These are phyloP conservation scores for Zopfochytrium polystomum DNA, from an alignment of 371 early-diverging fungal genomes.

Conservation along the genomic window DNA sequence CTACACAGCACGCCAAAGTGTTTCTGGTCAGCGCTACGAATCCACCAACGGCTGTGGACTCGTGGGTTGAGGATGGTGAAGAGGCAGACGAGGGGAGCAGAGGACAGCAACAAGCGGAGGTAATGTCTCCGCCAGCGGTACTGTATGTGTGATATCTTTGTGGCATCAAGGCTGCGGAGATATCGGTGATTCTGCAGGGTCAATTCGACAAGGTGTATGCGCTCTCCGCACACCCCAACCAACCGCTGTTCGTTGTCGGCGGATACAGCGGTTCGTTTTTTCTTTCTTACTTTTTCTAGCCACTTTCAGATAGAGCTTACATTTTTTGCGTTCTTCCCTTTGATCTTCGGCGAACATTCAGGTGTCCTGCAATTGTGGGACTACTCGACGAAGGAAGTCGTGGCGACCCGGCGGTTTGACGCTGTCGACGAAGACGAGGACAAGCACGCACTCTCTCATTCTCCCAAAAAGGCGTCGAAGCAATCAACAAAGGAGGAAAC, in stretches of 20 bases:
- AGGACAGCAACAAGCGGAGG: too few relatives aligned
- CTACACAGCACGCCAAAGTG: too few relatives aligned
- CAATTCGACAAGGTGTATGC: constrained; percentile 35
- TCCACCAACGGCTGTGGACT: too few relatives aligned
- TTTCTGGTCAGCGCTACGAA: too few relatives aligned
- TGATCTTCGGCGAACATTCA: background rate
- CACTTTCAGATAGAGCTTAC: too few relatives aligned
- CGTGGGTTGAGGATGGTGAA: too few relatives aligned
- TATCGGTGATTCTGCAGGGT: constrained; percentile 30
- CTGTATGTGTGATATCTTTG: too few relatives aligned
- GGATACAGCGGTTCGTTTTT: constrained; percentile 32
- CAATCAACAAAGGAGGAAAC: too few relatives aligned
- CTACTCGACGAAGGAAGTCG: constrained; percentile 31
- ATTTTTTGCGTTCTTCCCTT: background rate
- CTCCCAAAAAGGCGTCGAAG: too few relatives aligned
- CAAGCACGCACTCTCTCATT: too few relatives aligned
- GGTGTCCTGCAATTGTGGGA: constrained; percentile 44
- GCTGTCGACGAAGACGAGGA: constrained; percentile 9
- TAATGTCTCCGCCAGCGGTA: too few relatives aligned
- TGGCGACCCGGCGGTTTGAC: constrained; percentile 32
- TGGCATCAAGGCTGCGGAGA: constrained; percentile 13
- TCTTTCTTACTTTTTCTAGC: background rate
- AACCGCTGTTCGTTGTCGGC: constrained; percentile 35
- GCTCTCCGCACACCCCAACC: constrained; percentile 37
- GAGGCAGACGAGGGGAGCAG: too few relatives aligned